Base-by-base conservation (phyloP, 257 asterid species). In the Nicotiana undulata region DNA sequence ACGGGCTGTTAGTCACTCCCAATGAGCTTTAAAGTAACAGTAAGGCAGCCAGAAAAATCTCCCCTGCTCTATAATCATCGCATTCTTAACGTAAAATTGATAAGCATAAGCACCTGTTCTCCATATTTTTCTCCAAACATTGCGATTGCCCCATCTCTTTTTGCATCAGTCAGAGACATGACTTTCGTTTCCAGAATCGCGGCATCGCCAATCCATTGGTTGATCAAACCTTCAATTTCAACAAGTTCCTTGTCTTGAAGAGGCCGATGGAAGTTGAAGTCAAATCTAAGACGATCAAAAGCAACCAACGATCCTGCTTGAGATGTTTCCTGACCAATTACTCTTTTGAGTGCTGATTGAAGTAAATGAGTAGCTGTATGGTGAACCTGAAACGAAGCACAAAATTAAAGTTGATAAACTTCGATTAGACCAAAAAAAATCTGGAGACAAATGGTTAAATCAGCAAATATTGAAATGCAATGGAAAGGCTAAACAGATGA, bases 51-150 rank as follows among this genome's bases (percentile, higher is more conserved):
- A 44, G 58, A 44, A 70, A 5, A 44, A 44, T 40, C 6, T 63
- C 40, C 34, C 37, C 40, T 26, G 37, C 68, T 63, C 16, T 1
- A 46, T 16, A 32, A 51, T 53, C 34, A 49, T 20, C 51, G 9
- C 53, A 28, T 22, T 75, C 31, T 82, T 66, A 72, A 64, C 13
- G 37, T 26, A 26, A 66, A 55, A 72, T 51, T 10, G 85, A 9
- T 52, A 66, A 32, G 68, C 72, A 59, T 82, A 17, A 8, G 15
- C n/a, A 93, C 98, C 96, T 91, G 82, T 76, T 93, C 99, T 82
- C 97, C 99, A 74, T 95, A 95, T 85, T 95, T 93, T 89, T 95
- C 99, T 66, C 99, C 99, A 87, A 95, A 93, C 99, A 95, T 95
- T 0, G 98, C 97, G 79, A 92, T 89, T 58, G 99, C 99, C 59